Base-by-base conservation (phyloP, 2,329 filamentous ascomycete species). In the Trichoderma pleuroti region DNA sequence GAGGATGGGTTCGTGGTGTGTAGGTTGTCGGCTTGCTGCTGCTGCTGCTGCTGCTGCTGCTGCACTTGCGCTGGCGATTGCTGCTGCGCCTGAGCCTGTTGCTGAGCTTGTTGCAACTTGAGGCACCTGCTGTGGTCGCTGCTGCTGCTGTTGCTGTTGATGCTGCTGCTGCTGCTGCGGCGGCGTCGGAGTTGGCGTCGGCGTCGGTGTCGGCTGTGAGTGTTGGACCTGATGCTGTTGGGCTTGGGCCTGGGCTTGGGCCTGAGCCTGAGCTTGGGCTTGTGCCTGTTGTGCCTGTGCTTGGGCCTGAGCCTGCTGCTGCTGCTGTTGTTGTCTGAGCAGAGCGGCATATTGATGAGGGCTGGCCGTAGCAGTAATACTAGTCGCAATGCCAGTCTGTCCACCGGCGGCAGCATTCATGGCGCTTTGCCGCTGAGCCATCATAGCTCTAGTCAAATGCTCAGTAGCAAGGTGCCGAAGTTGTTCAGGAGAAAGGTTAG, bases 331-430 rank as follows among this genome's bases (percentile, higher is more conserved):
- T 49, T 87, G 86, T 57, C 87, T 80, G 10, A 89, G 82, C 39
- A 89, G 80, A 70, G 87, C 86, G 1, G 87, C 87, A 75, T 89
- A 89, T 72, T 89, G 87, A 52, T 89, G 86, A 32, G 87, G 87
- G 70, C 85, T 87, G 1, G 83, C 82, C 0, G 84, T 85, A 21
- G 82, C 81, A 1, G 82, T 79, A 62, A 86, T 82, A 21, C 84
- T 83, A 64, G 84, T 86, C 18, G 84, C 81, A 67, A 86, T 82
- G 3, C 83, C 82, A 16, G 84, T 79, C 72, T 86, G 84, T 16
- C 80, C 84, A 11, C 86, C 86, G 3, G 86, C 85, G 2, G 86
- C 86, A 32, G 86, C 84, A 73, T 84, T 86, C 84, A 88, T 87
- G 2, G 86, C 86, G 28, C 83, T 84, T 72, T 87, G 84, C 67